phyloP scores from a whole-genome alignment of 192 early-diverging fungal genomes.

The Linnemannia exigua region DNA sequence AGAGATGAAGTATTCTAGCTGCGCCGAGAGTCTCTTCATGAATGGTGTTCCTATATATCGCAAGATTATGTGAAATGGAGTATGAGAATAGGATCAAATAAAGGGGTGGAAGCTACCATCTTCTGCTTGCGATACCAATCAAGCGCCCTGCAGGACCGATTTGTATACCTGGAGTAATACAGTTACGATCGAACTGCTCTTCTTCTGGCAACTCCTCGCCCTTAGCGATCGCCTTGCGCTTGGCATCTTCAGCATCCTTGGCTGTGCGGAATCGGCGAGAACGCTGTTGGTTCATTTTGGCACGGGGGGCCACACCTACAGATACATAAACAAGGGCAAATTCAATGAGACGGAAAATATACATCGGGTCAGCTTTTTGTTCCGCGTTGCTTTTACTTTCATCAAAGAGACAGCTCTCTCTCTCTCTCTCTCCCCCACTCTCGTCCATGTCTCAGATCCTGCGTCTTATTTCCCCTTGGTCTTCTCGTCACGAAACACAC shows the following conservation, averaged over 20 bases:
- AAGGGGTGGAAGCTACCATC: neutral
- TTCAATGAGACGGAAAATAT: too few relatives aligned
- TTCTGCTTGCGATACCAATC: neutral
- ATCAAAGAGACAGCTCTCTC: neutral
- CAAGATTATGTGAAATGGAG: neutral
- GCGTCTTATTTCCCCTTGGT: neutral
- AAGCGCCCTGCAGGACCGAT: neutral
- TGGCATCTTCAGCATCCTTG: constrained; percentile 80
- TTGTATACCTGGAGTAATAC: constrained; percentile 92
- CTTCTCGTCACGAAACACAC: neutral
- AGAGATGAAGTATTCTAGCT: constrained; percentile 91
- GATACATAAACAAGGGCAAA: neutral
- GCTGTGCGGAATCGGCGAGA: constrained; percentile 96
- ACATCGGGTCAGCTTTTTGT: neutral
- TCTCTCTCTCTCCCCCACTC: too few relatives aligned
- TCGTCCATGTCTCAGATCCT: neutral
- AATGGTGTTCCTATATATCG: constrained; percentile 84
- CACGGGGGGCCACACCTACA: constrained; percentile 92
- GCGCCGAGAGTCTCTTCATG: constrained; percentile 91
- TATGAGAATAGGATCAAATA: neutral
- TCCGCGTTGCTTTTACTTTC: neutral
- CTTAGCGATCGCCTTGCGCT: constrained; percentile 72
- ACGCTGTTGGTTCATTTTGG: constrained; percentile 99
- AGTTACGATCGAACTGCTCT: constrained; percentile 94
- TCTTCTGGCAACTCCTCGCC: constrained; percentile 81